Conservation (phyloP, 2,329 filamentous ascomycete genomes). For the Alternaria solani region DNA sequence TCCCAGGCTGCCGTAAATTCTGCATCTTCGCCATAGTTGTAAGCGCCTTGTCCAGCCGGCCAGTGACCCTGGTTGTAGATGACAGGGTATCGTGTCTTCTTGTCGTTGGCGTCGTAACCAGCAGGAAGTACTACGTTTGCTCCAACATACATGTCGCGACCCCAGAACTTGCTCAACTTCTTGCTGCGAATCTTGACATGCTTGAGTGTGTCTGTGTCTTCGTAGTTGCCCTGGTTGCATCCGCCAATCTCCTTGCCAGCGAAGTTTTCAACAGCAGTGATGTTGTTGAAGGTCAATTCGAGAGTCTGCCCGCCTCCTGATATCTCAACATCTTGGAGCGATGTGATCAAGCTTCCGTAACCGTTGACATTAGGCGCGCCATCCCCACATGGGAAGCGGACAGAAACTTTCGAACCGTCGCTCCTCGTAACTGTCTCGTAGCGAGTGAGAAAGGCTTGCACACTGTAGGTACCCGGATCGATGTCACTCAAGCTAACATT, state of each 20-base stretch:
- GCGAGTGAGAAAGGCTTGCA: slow-evolving; percentile 48
- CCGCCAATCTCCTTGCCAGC: slow-evolving; percentile 49
- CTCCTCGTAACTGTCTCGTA: slow-evolving; percentile 49
- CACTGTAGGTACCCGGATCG: slow-evolving; percentile 41
- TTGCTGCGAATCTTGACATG: slow-evolving; percentile 51
- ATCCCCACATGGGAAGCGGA: slow-evolving; percentile 51
- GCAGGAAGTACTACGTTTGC: slow-evolving; percentile 48
- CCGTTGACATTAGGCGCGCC: slow-evolving; percentile 41
- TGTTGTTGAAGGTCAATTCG: slow-evolving; percentile 42
- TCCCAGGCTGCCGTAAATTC: slow-evolving; percentile 42
- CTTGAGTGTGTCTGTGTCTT: slow-evolving; percentile 44
- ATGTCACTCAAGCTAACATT: slow-evolving; percentile 44
- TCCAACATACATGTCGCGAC: slow-evolving; percentile 49
- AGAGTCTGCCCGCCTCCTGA: slow-evolving; percentile 40
- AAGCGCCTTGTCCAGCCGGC: slow-evolving; percentile 34
- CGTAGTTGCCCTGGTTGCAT: slow-evolving; percentile 52
- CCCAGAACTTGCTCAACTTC: slow-evolving; percentile 49
- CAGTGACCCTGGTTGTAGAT: slow-evolving; percentile 50
- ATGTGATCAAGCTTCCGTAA: slow-evolving; percentile 42
- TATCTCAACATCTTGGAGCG: slow-evolving; percentile 34
- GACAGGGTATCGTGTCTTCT: slow-evolving; percentile 44
- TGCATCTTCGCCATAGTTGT: slow-evolving; percentile 25
- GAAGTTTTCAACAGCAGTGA: slow-evolving; percentile 32
- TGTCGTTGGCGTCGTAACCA: slow-evolving; percentile 46
- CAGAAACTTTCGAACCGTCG: slow-evolving; percentile 47